Evolutionary conservation across 2,329 filamentous ascomycete genomes (phyloP).

Genomic region (Fonsecaea erecta): DNA sequence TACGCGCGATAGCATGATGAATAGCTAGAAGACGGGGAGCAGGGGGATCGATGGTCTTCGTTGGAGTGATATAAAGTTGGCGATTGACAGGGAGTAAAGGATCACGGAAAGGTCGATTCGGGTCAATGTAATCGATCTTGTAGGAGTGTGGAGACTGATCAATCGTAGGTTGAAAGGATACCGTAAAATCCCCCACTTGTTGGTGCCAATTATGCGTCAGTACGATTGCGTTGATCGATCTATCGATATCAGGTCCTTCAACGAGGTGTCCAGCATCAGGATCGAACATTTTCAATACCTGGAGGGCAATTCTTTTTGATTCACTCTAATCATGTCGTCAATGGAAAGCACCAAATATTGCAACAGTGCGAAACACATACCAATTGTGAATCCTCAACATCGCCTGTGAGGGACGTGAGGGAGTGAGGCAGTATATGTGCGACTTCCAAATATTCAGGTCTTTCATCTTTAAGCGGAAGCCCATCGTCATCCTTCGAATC

Average conservation of each 20-base stretch:
- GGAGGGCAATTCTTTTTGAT: constrained; percentile 15
- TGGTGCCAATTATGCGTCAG: constrained; percentile 12
- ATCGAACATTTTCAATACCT: constrained; percentile 21
- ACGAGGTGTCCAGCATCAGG: constrained; percentile 9
- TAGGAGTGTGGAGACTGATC: constrained; percentile 27
- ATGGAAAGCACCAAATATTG: neutral
- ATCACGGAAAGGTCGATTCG: constrained; percentile 15
- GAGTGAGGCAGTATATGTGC: constrained; percentile 37
- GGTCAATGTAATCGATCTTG: constrained; percentile 27
- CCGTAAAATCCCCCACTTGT: neutral
- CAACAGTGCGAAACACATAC: constrained; percentile 13
- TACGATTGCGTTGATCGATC: constrained; percentile 12
- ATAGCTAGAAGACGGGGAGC: constrained; percentile 36
- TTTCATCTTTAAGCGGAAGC: constrained; percentile 26
- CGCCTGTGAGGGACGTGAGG: constrained; percentile 25
- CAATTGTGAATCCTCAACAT: constrained; percentile 9
- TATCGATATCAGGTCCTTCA: constrained; percentile 13
- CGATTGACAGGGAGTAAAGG: constrained; percentile 34
- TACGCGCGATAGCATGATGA: constrained; percentile 38
- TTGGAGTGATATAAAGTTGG: constrained; percentile 35
- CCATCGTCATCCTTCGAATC: constrained; percentile 36
- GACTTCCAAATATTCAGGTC: constrained; percentile 36
- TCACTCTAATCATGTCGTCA: constrained; percentile 3
- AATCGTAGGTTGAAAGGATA: constrained; percentile 10
- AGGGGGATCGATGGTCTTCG: constrained; percentile 41